phyloP scores from a whole-genome alignment of 768 basidiomycete species.

The Hypholoma sublateritium region DNA sequence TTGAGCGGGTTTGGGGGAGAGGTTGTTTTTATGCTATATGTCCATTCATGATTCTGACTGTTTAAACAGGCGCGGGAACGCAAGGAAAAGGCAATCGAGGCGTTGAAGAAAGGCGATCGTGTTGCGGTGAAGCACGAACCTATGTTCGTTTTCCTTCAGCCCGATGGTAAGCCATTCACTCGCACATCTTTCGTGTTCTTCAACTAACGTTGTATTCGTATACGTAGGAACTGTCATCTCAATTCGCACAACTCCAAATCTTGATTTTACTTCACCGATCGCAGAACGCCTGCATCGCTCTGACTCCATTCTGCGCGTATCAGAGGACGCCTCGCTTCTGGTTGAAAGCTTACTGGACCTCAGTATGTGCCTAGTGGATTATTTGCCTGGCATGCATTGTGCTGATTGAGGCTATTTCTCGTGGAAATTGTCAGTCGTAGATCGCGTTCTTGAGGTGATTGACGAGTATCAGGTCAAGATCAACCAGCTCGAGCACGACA shows the following conservation, averaged over 20 bases:
- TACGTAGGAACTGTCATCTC: constrained; percentile 56
- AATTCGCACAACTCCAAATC: constrained; percentile 44
- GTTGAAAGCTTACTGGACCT: constrained; percentile 63
- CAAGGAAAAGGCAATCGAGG: constrained; percentile 24
- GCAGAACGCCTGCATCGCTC: constrained; percentile 51
- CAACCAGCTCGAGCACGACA: constrained; percentile 53
- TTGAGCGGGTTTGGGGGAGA: constrained; percentile 26
- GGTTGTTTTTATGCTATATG: constrained; percentile 14
- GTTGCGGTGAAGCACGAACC: constrained; percentile 58
- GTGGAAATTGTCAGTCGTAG: constrained; percentile 45
- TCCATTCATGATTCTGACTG: neutral
- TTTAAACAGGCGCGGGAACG: constrained; percentile 19
- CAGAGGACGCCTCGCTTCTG: constrained; percentile 61
- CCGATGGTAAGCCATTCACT: constrained; percentile 39
- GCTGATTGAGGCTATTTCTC: neutral
- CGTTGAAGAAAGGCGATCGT: constrained; percentile 46
- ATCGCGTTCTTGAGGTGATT: constrained; percentile 61
- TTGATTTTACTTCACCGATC: constrained; percentile 55
- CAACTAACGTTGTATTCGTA: neutral
- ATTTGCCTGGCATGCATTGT: neutral
- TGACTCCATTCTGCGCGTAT: constrained; percentile 60
- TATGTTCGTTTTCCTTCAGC: constrained; percentile 63
- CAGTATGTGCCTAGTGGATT: constrained; percentile 21
- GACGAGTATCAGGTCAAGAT: constrained; percentile 68
- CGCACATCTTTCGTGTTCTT: neutral